Percentiles rank a stretch among this genome's conserved stretches.
Conservation (phyloP, 306 rosid genomes). For the Rosa persica region DNA sequence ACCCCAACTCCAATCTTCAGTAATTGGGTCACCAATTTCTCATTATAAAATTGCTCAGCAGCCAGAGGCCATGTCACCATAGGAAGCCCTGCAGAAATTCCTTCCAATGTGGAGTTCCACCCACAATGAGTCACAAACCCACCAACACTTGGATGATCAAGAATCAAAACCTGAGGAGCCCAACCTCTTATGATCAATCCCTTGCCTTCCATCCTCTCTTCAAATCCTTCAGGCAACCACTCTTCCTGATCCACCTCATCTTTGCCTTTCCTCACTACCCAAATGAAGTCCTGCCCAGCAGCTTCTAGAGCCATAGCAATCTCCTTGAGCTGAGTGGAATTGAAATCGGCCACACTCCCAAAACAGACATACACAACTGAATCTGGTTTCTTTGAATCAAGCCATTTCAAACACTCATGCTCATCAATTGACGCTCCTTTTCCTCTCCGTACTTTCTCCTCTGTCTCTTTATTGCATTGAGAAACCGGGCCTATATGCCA, state of each 20-base stretch:
- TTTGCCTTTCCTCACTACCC: slow-evolving; percentile 36
- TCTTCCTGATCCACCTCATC: background rate
- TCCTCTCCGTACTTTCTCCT: slow-evolving; percentile 28
- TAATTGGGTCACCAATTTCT: slow-evolving; percentile 37
- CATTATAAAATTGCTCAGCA: slow-evolving; percentile 45
- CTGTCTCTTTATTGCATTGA: slow-evolving; percentile 10
- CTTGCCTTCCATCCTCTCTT: slow-evolving; percentile 33
- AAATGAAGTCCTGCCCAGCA: slow-evolving; percentile 32
- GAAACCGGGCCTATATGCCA: slow-evolving; percentile 44
- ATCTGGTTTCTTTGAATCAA: slow-evolving; percentile 20
- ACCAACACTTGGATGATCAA: slow-evolving; percentile 37
- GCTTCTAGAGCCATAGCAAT: slow-evolving; percentile 40
- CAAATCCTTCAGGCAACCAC: slow-evolving; percentile 40
- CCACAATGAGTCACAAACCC: slow-evolving; percentile 55
- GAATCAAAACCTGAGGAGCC: slow-evolving; percentile 46
- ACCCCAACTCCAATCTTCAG: slow-evolving; percentile 36
- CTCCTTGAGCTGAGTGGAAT: slow-evolving; percentile 29
- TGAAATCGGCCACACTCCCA: slow-evolving; percentile 34
- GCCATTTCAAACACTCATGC: slow-evolving; percentile 40
- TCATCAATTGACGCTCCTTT: slow-evolving; percentile 16
- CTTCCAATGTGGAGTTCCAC: slow-evolving; percentile 49
- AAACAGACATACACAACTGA: slow-evolving; percentile 40
- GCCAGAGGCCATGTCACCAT: slow-evolving; percentile 48
- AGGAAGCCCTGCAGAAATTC: slow-evolving; percentile 34
- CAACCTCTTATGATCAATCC: slow-evolving; percentile 42